Evolutionary conservation across 306 rosid genomes (phyloP).

Genomic region (Cicer pinnatifidum): DNA sequence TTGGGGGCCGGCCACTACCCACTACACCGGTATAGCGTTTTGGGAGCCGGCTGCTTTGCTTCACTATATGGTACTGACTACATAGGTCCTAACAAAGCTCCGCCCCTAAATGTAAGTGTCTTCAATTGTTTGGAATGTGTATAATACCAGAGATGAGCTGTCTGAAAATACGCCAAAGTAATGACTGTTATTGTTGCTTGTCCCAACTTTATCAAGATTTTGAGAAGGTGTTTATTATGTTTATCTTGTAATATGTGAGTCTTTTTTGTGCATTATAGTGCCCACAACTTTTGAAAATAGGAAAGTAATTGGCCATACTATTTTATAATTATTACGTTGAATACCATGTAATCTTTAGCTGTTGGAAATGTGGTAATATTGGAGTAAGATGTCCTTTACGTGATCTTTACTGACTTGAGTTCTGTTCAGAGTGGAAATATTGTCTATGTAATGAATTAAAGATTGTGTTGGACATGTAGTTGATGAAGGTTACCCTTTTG

Average conservation of each 20-base stretch:
- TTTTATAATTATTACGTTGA: conserved; percentile 24
- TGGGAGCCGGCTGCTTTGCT: too few species aligned
- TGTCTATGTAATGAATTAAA: conserved; percentile 32
- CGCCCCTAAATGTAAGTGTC: not conserved
- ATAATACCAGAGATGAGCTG: conserved; percentile 9
- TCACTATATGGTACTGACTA: too few species aligned
- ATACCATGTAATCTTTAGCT: not conserved
- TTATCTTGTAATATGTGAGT: conserved; percentile 15
- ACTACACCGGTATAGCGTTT: too few species aligned
- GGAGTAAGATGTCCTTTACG: conserved; percentile 26
- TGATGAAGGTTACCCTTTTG: conserved; percentile 28
- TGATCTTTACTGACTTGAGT: conserved; percentile 2
- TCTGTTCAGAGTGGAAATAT: conserved; percentile 27
- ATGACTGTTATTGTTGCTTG: not conserved
- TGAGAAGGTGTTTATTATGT: conserved; percentile 34
- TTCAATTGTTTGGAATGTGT: conserved; percentile 10
- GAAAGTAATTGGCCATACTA: conserved; percentile 18
- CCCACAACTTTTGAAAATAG: conserved; percentile 13
- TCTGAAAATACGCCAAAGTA: conserved; percentile 24
- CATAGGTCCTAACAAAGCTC: too few species aligned
- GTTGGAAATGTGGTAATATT: conserved; percentile 4
- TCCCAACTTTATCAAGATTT: conserved; percentile 12
- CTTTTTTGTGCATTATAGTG: conserved; percentile 1
- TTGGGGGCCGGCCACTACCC: too few species aligned
- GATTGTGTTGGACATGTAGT: conserved; percentile 36